These are phyloP conservation scores for Ophiostoma sp. DNA, from an alignment of 2,329 filamentous ascomycete species.

Conservation along the genomic window DNA sequence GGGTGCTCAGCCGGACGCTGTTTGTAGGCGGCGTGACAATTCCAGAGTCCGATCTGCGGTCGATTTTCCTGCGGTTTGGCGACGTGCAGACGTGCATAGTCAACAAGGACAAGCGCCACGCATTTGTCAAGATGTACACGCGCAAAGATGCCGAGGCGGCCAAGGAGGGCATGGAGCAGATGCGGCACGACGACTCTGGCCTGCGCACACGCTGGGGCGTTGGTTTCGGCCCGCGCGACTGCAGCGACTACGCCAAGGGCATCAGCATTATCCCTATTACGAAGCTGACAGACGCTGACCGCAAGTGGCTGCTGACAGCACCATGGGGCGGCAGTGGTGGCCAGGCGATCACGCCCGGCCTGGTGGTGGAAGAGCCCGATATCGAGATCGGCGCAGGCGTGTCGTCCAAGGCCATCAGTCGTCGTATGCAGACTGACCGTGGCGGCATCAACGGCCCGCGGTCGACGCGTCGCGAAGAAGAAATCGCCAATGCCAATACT, in stretches of 20 bases:
- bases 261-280: conserved; percentile 90
- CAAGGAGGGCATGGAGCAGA: conserved; percentile 81
- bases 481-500: conserved; percentile 24
- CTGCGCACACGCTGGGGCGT: conserved; percentile 94
- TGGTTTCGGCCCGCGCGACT: conserved; percentile 92
- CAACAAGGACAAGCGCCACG: conserved; percentile 95
- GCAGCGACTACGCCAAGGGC: conserved; percentile 89
- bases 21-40: conserved; percentile 94
- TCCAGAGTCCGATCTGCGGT: conserved; percentile 74
- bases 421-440: conserved; percentile 64
- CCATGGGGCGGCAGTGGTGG: conserved; percentile 92
- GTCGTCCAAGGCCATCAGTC: conserved; percentile 79
- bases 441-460: conserved; percentile 61
- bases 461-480: conserved; percentile 47
- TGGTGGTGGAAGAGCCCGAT: conserved; percentile 94
- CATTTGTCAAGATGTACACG: conserved; percentile 97
- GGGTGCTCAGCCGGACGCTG: conserved; percentile 88
- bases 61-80: conserved; percentile 75
- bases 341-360: conserved; percentile 67
- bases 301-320: conserved; percentile 94
- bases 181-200: conserved; percentile 61
- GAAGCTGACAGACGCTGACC: conserved; percentile 89
- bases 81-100: conserved; percentile 96
- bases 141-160: conserved; percentile 78
- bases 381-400: conserved; percentile 98